Conservation (phyloP, 768 basidiomycete genomes). For the Leccinum obscurum region DNA sequence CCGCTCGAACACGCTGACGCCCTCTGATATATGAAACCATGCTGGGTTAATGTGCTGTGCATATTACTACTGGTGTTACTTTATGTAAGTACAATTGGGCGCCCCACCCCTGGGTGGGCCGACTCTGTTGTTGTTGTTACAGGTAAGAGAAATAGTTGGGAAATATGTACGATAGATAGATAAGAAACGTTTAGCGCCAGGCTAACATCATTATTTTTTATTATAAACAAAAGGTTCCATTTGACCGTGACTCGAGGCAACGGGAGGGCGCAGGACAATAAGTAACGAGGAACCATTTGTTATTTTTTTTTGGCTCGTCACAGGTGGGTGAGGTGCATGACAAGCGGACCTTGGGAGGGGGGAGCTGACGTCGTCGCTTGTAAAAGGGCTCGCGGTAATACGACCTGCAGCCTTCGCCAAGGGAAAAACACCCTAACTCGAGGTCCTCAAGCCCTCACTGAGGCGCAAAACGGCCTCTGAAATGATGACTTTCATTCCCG, state of each 20-base stretch:
- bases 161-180: constrained; percentile 28
- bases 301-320: not conserved
- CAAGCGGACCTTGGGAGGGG: constrained; percentile 5
- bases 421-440: constrained; percentile 2
- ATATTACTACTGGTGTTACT: not conserved
- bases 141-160: constrained; percentile 12
- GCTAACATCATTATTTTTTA: constrained; percentile 8
- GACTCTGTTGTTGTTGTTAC: constrained; percentile 3
- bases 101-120: not conserved
- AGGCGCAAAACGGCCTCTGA: constrained; percentile 7
- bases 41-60: constrained; percentile 4
- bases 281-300: constrained; percentile 5
- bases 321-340: not conserved
- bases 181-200: constrained; percentile 17
- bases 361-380: constrained; percentile 8
- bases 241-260: constrained; percentile 7
- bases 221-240: not conserved
- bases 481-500: constrained; percentile 31
- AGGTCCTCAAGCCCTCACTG: not conserved
- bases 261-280: constrained; percentile 16
- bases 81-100: constrained; percentile 24
- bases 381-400: constrained; percentile 4
- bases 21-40: not conserved
- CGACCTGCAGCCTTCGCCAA: constrained; percentile 11
- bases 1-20: constrained; percentile 1